phyloP scores from a whole-genome alignment of 2,329 filamentous ascomycete species.

The Diplodia sapinea region DNA sequence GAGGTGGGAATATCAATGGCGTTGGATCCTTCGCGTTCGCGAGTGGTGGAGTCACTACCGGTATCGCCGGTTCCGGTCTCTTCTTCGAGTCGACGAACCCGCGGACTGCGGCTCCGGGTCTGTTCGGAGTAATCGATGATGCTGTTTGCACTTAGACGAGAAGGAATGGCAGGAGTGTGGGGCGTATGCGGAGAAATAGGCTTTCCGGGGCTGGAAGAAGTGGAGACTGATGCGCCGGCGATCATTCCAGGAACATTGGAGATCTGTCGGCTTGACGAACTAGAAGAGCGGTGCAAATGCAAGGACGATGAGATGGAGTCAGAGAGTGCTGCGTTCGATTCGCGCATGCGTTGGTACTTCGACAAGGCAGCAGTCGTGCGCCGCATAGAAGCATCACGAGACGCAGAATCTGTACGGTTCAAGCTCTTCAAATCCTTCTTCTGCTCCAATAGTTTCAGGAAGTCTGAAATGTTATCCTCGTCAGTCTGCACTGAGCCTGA shows the following conservation, averaged over 20 bases:
- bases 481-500: slow-evolving; percentile 74
- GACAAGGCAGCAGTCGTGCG: slow-evolving; percentile 79
- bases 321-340: slow-evolving; percentile 85
- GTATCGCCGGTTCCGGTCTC: slow-evolving; percentile 25
- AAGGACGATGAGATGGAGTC: slow-evolving; percentile 93
- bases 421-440: slow-evolving; percentile 87
- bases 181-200: slow-evolving; percentile 88
- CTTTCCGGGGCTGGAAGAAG: slow-evolving; percentile 85
- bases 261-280: slow-evolving; percentile 76
- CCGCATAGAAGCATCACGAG: slow-evolving; percentile 72
- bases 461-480: slow-evolving; percentile 92
- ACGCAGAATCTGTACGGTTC: slow-evolving; percentile 64
- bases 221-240: slow-evolving; percentile 73
- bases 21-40: slow-evolving; percentile 53
- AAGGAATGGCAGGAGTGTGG: slow-evolving; percentile 91
- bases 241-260: slow-evolving; percentile 67
- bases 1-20: slow-evolving; percentile 78
- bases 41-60: slow-evolving; percentile 36
- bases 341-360: slow-evolving; percentile 86
- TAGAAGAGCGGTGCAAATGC: slow-evolving; percentile 81
- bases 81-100: slow-evolving; percentile 32
- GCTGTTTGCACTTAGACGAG: slow-evolving; percentile 88
- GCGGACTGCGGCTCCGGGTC: slow-evolving; percentile 44
- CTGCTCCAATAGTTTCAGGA: slow-evolving; percentile 84
- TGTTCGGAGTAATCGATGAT: slow-evolving; percentile 69